phyloP scores from a whole-genome alignment of 768 basidiomycete genomes.

The Hericium coralloides region DNA sequence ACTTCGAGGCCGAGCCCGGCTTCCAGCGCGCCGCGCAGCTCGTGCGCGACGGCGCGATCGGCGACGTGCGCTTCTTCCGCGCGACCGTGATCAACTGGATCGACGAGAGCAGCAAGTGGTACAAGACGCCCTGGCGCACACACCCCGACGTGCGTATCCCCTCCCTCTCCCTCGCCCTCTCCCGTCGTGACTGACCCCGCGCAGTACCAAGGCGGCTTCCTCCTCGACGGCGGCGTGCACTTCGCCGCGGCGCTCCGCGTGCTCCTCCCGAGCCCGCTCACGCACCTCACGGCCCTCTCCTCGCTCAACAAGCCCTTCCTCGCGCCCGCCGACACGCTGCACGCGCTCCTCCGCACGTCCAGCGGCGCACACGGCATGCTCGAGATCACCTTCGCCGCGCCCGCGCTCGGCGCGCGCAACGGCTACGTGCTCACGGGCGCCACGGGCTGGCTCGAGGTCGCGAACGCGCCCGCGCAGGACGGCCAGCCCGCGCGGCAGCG shows the following conservation, averaged over 20 bases:
- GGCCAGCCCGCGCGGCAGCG: neutral
- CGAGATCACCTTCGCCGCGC: conserved; percentile 56
- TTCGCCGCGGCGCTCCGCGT: conserved; percentile 54
- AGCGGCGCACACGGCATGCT: conserved; percentile 51
- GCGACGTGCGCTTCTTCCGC: conserved; percentile 62
- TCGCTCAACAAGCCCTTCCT: conserved; percentile 66
- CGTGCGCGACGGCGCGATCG: conserved; percentile 56
- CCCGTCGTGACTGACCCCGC: neutral
- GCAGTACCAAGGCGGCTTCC: conserved; percentile 74
- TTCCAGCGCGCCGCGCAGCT: conserved; percentile 35
- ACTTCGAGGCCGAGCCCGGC: conserved; percentile 64
- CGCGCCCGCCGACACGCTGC: conserved; percentile 73
- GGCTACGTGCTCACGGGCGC: conserved; percentile 51
- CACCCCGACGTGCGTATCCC: conserved; percentile 57
- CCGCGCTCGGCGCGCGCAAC: conserved; percentile 25
- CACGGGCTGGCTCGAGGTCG: conserved; percentile 48
- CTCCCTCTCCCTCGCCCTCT: conserved; percentile 1
- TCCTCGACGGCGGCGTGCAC: conserved; percentile 80
- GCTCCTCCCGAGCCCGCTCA: conserved; percentile 44
- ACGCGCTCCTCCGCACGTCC: conserved; percentile 36
- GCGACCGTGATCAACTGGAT: conserved; percentile 43
- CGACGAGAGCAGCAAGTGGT: conserved; percentile 60
- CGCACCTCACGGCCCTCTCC: conserved; percentile 52
- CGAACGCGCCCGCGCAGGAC: conserved; percentile 3
- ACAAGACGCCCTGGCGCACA: conserved; percentile 78